A percentile compares a stretch with the other conserved stretches of the same genome.
Evolutionary conservation across 2,329 filamentous ascomycete genomes (phyloP).

Genomic region (Cordyceps cateniannulata): DNA sequence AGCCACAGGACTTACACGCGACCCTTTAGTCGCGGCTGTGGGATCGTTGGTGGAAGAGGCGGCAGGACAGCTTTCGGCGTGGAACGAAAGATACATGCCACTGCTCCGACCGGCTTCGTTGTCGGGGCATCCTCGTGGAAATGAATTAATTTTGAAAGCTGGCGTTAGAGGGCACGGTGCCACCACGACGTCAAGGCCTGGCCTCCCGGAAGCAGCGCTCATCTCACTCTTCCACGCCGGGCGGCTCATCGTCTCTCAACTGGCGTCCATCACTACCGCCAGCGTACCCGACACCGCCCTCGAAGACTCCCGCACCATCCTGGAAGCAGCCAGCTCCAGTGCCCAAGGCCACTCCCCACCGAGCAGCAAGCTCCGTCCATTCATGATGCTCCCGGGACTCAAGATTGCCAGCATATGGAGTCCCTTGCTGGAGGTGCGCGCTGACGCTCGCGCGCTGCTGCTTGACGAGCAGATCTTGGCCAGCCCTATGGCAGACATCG

Average conservation of each 20-base stretch:
- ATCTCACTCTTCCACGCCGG: slow-evolving; percentile 1
- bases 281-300: not conserved
- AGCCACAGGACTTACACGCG: too few species aligned
- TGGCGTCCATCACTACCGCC: not conserved
- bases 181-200: not conserved
- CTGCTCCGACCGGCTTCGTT: not conserved
- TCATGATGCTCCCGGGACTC: slow-evolving; percentile 4
- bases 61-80: not conserved
- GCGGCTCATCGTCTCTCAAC: not conserved
- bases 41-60: not conserved
- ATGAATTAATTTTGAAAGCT: not conserved
- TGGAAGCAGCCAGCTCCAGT: not conserved
- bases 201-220: not conserved
- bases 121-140: too few species aligned
- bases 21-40: too few species aligned
- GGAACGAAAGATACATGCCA: not conserved
- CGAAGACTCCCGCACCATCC: not conserved
- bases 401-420: slow-evolving; percentile 7
- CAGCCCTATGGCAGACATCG: not conserved
- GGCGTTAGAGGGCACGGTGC: too few species aligned
- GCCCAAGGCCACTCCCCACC: not conserved
- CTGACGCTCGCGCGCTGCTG: not conserved
- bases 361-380: not conserved
- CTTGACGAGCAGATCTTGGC: not conserved
- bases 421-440: not conserved